Evolutionary conservation across 352 stramenopile species (phyloP).

Genomic region (Saprolegnia diclina): DNA sequence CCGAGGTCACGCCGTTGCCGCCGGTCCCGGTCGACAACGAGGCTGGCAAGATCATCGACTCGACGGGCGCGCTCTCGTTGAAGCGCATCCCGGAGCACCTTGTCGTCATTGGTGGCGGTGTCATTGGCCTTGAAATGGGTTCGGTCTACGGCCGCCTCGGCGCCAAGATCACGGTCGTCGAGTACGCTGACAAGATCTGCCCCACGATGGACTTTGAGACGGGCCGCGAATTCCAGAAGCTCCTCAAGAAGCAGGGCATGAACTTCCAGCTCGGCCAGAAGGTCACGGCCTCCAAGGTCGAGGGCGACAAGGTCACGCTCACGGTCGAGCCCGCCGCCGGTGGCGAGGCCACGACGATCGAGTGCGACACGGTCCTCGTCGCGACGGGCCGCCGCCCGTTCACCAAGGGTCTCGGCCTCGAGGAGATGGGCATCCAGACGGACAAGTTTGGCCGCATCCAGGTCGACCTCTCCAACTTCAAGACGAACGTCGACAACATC

Average conservation of each 20-base stretch:
- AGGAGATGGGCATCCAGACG: conserved; percentile 95
- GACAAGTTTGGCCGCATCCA: conserved; percentile 96
- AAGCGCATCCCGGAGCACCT: conserved; percentile 91
- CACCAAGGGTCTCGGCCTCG: conserved; percentile 93
- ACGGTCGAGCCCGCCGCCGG: conserved; percentile 88
- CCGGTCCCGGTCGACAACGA: conserved; percentile 97
- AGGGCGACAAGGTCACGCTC: conserved; percentile 90
- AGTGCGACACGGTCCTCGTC: conserved; percentile 77
- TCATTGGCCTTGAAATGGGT: conserved; percentile 98
- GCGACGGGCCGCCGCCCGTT: conserved; percentile 92
- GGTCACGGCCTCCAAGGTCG: conserved; percentile 91
- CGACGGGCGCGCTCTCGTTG: conserved; percentile 93
- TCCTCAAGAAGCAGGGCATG: conserved; percentile 98
- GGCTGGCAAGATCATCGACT: conserved; percentile 97
- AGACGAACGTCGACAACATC: conserved; percentile 90
- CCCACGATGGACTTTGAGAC: conserved; percentile 92
- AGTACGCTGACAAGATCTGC: conserved; percentile 96
- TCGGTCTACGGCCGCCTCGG: conserved; percentile 97
- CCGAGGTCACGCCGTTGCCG: conserved; percentile 88
- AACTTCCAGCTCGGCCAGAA: conserved; percentile 98
- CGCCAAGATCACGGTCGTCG: conserved; percentile 95
- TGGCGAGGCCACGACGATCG: conserved; percentile 48
- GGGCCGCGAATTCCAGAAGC: conserved; percentile 95
- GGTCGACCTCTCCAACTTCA: conserved; percentile 94
- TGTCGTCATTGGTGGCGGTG: conserved; percentile 95